phyloP scores from a whole-genome alignment of 345 rosid species.

The Zanthoxylum bungeanum region DNA sequence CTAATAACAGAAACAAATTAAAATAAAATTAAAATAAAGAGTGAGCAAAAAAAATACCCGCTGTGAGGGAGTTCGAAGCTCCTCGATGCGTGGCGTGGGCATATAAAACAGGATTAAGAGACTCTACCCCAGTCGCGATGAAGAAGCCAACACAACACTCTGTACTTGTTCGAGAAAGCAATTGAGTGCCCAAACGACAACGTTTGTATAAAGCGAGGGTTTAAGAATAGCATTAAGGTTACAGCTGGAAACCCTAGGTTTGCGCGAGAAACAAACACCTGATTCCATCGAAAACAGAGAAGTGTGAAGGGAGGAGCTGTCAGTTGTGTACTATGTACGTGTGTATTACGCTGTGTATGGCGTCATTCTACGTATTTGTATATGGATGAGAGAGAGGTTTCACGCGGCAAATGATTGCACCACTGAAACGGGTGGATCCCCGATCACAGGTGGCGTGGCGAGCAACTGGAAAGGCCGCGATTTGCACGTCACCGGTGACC shows the following conservation, averaged over 20 bases:
- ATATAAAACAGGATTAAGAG: conserved; percentile 52
- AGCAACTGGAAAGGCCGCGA: too few relatives aligned
- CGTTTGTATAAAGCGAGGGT: conserved; percentile 13
- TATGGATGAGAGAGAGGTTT: too few relatives aligned
- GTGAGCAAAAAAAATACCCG: conserved; percentile 42
- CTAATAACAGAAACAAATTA: neutral
- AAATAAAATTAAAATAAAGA: neutral
- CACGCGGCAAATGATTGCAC: too few relatives aligned
- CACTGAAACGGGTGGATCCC: too few relatives aligned
- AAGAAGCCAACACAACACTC: conserved; percentile 23
- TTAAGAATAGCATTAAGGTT: conserved; percentile 5
- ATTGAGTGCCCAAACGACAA: conserved; percentile 10
- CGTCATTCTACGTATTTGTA: too few relatives aligned
- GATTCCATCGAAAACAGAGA: conserved; percentile 4
- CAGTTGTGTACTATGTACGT: neutral
- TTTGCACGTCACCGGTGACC: too few relatives aligned
- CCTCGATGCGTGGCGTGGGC: conserved; percentile 67
- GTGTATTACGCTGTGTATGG: too few relatives aligned
- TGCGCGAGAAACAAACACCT: neutral
- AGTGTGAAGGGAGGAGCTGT: neutral
- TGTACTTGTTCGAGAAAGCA: conserved; percentile 16
- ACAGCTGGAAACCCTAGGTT: conserved; percentile 11
- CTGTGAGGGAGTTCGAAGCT: conserved; percentile 94
- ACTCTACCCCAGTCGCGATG: neutral
- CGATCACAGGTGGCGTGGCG: too few relatives aligned